Base-by-base conservation (phyloP, 352 stramenopile genomes). In the Globisporangium spinosum region DNA sequence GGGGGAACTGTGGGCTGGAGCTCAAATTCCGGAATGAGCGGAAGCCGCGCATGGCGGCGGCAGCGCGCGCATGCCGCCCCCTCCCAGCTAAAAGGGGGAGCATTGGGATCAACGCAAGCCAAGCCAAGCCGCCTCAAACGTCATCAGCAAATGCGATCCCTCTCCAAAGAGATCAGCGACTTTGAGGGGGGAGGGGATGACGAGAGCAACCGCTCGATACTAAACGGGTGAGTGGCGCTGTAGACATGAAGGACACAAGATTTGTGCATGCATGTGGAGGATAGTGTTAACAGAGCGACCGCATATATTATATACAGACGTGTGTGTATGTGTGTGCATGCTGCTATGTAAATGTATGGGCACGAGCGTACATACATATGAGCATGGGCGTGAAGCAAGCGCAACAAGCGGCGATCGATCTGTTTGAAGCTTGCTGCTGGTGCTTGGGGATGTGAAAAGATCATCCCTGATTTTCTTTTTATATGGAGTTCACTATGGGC, bases 21-120 rank as follows among this genome's bases (percentile, higher is more conserved):
- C 70, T 69, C 70, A 55, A 72, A 77, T 70, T 71, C 64, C 45
- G 65, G 60, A 77, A 74, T 77, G 71, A 59, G 65, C 38, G 49
- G n/a, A 29, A 62, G 56, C 64, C 58, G 61, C 17, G 27, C n/a
- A 34, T 17, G n/a, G 47, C 27, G 20, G 47, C 27, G 27, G 27
- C 27, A 3, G 27, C 17, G 40, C 15, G 43, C 17, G 17, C 43
- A 51, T 51, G 43, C 43, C 43, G 17, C 17, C 43, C 15, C 17
- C 43, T 5, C 15, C 43, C 17, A 0, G 3, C 10, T 22, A 49
- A n/a, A 29, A 62, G 29, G 29, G 32, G 56, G n/a, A 38, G 32
- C 10, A 23, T 22, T 22, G 8, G 32, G 32, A 35, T 35, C 32
- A 35, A 35, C 32, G 7, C 32, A 35, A 35, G 32, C 32, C 32